These are phyloP conservation scores for Populus nigra DNA, from an alignment of 345 rosid species.

Conservation along the genomic window DNA sequence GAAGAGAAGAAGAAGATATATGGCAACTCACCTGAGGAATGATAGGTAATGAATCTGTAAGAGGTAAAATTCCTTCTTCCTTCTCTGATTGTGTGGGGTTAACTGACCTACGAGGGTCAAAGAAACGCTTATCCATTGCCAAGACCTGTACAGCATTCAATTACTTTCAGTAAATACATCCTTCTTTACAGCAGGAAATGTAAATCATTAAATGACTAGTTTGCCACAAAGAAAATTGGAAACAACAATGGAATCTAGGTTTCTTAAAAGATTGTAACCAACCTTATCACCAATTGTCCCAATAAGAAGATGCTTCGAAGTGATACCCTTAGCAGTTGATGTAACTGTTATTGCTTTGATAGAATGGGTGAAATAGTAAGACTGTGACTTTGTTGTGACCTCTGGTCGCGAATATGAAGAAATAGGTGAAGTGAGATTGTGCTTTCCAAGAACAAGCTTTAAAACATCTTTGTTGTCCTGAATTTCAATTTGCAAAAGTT, in stretches of 20 bases:
- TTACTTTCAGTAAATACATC: constrained; percentile 5
- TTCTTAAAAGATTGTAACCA: constrained; percentile 17
- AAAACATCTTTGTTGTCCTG: constrained; percentile 96
- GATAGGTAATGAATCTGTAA: constrained; percentile 85
- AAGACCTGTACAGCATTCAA: constrained; percentile 46
- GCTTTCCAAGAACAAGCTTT: constrained; percentile 94
- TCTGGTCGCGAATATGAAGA: constrained; percentile 88
- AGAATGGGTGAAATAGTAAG: constrained; percentile 89
- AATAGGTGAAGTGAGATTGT: constrained; percentile 79
- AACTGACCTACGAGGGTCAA: constrained; percentile 89
- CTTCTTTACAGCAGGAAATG: not conserved
- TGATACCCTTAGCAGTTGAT: constrained; percentile 92
- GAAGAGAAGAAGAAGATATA: constrained; percentile 7
- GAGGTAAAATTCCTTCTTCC: constrained; percentile 95
- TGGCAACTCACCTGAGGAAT: constrained; percentile 75
- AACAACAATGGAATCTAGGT: not conserved
- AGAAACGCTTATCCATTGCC: constrained; percentile 86
- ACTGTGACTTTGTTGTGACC: constrained; percentile 82
- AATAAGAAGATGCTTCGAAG: constrained; percentile 96
- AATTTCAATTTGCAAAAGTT: constrained; percentile 21
- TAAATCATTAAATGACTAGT: not conserved
- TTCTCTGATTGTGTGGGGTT: constrained; percentile 96
- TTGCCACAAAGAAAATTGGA: not conserved
- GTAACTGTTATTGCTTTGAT: constrained; percentile 85
- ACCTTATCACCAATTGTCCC: constrained; percentile 93